These are phyloP conservation scores for Alternaria sp. DNA, from an alignment of 2,329 filamentous ascomycete genomes.

Conservation along the genomic window DNA sequence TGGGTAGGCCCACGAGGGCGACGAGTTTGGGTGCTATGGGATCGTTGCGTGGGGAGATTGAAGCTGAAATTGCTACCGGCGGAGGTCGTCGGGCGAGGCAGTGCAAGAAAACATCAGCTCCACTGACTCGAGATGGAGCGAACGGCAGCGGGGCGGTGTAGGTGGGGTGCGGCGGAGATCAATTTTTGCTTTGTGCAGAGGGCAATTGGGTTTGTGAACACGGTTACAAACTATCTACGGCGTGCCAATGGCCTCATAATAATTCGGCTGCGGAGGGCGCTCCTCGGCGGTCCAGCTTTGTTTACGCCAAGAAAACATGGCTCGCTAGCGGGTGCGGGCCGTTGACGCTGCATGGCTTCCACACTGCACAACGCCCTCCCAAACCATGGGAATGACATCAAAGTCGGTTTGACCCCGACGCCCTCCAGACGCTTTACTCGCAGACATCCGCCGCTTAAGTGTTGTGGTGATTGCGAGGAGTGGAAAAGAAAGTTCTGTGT, in stretches of 20 bases:
- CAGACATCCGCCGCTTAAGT: background rate
- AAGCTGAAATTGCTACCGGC: conserved; percentile 3
- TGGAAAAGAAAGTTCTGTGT: background rate
- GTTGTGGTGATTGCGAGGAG: conserved; percentile 7
- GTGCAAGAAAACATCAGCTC: conserved; percentile 37
- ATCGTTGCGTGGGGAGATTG: conserved; percentile 8
- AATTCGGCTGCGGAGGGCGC: conserved; percentile 7
- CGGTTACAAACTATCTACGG: conserved; percentile 8
- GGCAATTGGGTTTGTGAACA: conserved; percentile 9
- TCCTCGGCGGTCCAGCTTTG: conserved; percentile 17
- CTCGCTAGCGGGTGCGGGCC: conserved; percentile 20
- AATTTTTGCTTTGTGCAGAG: conserved; percentile 3
- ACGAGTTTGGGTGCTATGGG: conserved; percentile 18
- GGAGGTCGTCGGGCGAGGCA: conserved; percentile 14
- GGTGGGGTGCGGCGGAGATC: conserved; percentile 7
- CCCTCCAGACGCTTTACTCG: conserved; percentile 11
- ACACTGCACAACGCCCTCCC: conserved; percentile 21
- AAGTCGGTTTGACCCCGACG: background rate
- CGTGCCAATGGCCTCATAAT: background rate
- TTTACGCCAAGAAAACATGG: conserved; percentile 21
- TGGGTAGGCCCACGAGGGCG: conserved; percentile 34
- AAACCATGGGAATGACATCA: conserved; percentile 4
- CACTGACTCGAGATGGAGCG: conserved; percentile 21
- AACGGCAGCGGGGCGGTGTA: conserved; percentile 3
- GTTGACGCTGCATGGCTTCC: conserved; percentile 20